phyloP scores from a whole-genome alignment of 2,329 filamentous ascomycete species.

The Trematosphaeria pertusa region DNA sequence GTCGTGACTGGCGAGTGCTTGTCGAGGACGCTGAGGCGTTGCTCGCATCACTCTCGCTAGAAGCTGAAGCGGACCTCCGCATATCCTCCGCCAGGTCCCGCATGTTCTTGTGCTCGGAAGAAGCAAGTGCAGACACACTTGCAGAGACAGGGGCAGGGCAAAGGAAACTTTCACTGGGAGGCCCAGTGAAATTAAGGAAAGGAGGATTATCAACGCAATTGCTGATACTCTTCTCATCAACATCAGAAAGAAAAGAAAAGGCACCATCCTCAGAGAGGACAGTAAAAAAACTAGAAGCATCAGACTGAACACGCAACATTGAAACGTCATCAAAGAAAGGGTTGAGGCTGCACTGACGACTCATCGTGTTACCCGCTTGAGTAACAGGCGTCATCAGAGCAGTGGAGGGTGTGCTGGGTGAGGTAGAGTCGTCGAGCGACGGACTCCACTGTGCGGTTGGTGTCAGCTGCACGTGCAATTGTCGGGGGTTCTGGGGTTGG shows the following conservation, averaged over 20 bases:
- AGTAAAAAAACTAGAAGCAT: slow-evolving; percentile 45
- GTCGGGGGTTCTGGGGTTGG: slow-evolving; percentile 28
- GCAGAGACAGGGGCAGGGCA: slow-evolving; percentile 33
- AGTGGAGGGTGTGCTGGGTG: slow-evolving; percentile 46
- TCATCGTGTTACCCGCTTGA: slow-evolving; percentile 51
- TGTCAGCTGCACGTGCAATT: slow-evolving; percentile 41
- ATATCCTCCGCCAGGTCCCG: slow-evolving; percentile 56
- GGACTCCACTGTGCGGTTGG: slow-evolving; percentile 40
- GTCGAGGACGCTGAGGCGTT: slow-evolving; percentile 52
- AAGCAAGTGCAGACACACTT: slow-evolving; percentile 44
- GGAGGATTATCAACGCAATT: slow-evolving; percentile 36
- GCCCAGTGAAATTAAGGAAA: slow-evolving; percentile 42
- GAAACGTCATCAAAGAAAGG: slow-evolving; percentile 50
- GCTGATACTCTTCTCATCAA: slow-evolving; percentile 45
- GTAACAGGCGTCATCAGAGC: slow-evolving; percentile 48
- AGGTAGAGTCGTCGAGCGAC: slow-evolving; percentile 41
- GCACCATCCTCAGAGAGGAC: slow-evolving; percentile 45
- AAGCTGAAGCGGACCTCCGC: slow-evolving; percentile 56
- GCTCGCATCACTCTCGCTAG: slow-evolving; percentile 49
- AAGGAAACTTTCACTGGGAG: slow-evolving; percentile 48
- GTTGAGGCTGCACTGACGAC: slow-evolving; percentile 54
- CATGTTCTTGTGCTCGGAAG: slow-evolving; percentile 30
- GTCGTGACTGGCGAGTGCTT: slow-evolving; percentile 55
- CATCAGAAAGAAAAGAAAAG: slow-evolving; percentile 43
- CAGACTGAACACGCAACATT: slow-evolving; percentile 55